phyloP scores from a whole-genome alignment of 371 early-diverging fungal species.

The Rhizopus microsporus region DNA sequence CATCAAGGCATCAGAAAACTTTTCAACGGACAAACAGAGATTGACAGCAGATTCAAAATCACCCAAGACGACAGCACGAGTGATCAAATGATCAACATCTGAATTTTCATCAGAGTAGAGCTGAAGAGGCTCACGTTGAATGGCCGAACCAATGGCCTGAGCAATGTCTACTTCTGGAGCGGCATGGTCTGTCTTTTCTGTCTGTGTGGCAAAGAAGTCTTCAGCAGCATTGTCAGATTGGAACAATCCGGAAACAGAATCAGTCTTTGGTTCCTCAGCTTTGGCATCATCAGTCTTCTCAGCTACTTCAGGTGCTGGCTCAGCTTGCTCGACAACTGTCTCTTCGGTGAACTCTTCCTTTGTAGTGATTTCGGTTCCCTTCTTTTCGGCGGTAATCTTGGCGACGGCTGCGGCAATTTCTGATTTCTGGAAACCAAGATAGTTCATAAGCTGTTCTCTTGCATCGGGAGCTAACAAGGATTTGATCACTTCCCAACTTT shows the following conservation, averaged over 20 bases:
- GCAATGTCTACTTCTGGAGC: slow-evolving; percentile 18
- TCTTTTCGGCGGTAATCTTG: slow-evolving; percentile 32
- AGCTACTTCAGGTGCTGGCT: slow-evolving; percentile 5
- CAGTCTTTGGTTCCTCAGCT: slow-evolving; percentile 3
- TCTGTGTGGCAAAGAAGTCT: slow-evolving; percentile 31
- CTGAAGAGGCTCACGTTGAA: slow-evolving; percentile 52
- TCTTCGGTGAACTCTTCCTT: slow-evolving; percentile 25
- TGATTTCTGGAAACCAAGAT: slow-evolving; percentile 83
- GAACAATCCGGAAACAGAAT: slow-evolving; percentile 39
- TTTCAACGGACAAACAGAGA: slow-evolving; percentile 77
- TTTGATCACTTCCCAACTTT: slow-evolving; percentile 85
- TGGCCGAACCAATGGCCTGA: slow-evolving; percentile 16
- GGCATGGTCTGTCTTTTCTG: slow-evolving; percentile 8
- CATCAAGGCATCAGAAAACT: slow-evolving; percentile 90
- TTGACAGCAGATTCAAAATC: slow-evolving; percentile 89
- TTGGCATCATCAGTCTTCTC: slow-evolving; percentile 5
- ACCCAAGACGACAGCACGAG: slow-evolving; percentile 82
- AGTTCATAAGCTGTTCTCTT: slow-evolving; percentile 79
- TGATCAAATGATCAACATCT: slow-evolving; percentile 80
- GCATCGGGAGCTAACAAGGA: slow-evolving; percentile 81
- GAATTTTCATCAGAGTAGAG: slow-evolving; percentile 59
- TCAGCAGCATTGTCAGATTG: slow-evolving; percentile 23
- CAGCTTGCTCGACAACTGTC: slow-evolving; percentile 10
- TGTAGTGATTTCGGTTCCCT: background rate
- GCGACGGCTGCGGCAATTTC: slow-evolving; percentile 57